Evolutionary conservation across 106 monocot genomes (phyloP).

Genomic region (Cymbidium sinense): DNA sequence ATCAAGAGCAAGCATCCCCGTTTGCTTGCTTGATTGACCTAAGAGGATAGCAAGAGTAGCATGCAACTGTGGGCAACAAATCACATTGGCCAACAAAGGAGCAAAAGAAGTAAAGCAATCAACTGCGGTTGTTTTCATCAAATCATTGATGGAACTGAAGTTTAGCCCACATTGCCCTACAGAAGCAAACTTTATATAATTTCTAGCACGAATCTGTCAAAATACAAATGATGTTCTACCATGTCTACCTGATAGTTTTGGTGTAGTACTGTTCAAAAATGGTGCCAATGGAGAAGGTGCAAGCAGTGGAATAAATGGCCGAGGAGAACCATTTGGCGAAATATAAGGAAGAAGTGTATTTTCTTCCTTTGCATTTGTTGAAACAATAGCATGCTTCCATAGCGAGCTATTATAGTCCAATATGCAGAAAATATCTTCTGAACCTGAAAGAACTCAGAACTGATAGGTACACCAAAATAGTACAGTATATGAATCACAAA

Average conservation of each 20-base stretch:
- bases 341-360: slow-evolving; percentile 33
- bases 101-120: slow-evolving; percentile 86
- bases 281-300: slow-evolving; percentile 80
- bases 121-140: slow-evolving; percentile 76
- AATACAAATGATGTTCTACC: background rate
- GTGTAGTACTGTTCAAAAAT: slow-evolving; percentile 50
- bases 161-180: slow-evolving; percentile 72
- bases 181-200: slow-evolving; percentile 3
- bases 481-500: background rate
- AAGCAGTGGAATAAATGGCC: slow-evolving; percentile 71
- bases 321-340: slow-evolving; percentile 61
- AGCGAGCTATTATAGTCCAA: slow-evolving; percentile 17
- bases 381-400: slow-evolving; percentile 7
- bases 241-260: slow-evolving; percentile 69
- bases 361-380: slow-evolving; percentile 4
- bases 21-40: slow-evolving; percentile 75
- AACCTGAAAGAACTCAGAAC: slow-evolving; percentile 20
- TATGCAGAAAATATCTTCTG: slow-evolving; percentile 18
- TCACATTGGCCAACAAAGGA: slow-evolving; percentile 91
- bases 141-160: slow-evolving; percentile 48
- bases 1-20: slow-evolving; percentile 72
- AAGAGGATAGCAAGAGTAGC: slow-evolving; percentile 82
- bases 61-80: slow-evolving; percentile 90
- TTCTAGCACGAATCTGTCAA: background rate
- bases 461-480: background rate